Base-by-base conservation (phyloP, 2,329 filamentous ascomycete species). In the Pseudopithomyces chartarum region DNA sequence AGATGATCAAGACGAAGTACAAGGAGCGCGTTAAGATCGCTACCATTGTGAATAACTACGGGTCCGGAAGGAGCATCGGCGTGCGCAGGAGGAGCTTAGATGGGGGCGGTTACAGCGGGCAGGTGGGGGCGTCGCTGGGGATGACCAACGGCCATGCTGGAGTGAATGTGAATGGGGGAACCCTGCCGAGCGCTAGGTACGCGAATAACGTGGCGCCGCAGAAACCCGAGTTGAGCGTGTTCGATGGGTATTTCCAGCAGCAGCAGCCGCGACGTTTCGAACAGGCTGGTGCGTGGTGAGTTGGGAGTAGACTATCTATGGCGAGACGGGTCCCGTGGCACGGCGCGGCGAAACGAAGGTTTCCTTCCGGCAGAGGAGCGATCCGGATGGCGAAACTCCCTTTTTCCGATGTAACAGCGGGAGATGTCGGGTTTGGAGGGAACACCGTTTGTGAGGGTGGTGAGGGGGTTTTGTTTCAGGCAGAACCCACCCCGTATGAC, bases 241-340 rank as follows among this genome's bases (percentile, higher is more conserved):
- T 74, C 43, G 73, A 75, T 51, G 71, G 70, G 1, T 75, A 73
- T 56, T 75, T 74, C 40, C 65, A 72, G 54, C 67, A 70, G 42
- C 71, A 75, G 56, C 62, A 67, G 29, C 60, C 52, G 2, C 45
- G 53, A 19, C 46, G 54, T 36, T 56, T 52, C 33, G 54, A 56
- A 26, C 54, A 52, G 26, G 36, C 54, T 12, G 54, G 54, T 15
- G 34, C 42, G 19, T 56, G 54, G 54, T 56, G 43, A 52, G 42
- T 20, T 20, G 20, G 20, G 39, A 12, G 33, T n/a, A n/a, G n/a
- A n/a, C n/a, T n/a, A n/a, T n/a, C n/a, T n/a, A 22, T 45, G 22
- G 34, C 7, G 5, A 26, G 34, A 29, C 42, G 12, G 26, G 4
- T 40, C 34, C 22, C 12, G 15, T 40, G 42, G 26, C 50, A 46